phyloP scores from a whole-genome alignment of 164 flowering plant genomes.

The Liquidambar formosana region DNA sequence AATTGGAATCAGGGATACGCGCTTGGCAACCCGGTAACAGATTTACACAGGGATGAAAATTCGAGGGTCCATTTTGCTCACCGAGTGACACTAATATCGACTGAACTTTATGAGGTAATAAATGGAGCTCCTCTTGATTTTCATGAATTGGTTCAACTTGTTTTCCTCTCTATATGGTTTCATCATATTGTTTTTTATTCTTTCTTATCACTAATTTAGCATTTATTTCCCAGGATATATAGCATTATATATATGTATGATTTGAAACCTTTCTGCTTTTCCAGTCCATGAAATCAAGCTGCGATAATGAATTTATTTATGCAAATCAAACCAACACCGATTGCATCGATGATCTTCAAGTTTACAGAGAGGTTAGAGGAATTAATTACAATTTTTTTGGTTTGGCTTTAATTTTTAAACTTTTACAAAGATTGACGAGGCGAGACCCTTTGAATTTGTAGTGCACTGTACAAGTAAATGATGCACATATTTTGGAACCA shows the following conservation, averaged over 20 bases:
- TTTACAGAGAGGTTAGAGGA: conserved; percentile 9
- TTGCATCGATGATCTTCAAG: conserved; percentile 20
- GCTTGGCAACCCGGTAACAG: conserved; percentile 37
- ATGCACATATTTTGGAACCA: conserved; percentile 7
- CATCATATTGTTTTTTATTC: too few relatives aligned
- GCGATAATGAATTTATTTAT: conserved; percentile 27
- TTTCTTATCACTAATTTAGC: not conserved
- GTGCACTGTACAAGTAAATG: not conserved
- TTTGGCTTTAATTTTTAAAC: too few relatives aligned
- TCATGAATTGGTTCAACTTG: too few relatives aligned
- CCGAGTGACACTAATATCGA: conserved; percentile 40
- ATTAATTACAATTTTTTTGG: not conserved
- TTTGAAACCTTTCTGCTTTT: not conserved
- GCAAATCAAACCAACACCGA: conserved; percentile 12
- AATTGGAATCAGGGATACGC: conserved; percentile 37
- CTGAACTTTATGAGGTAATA: conserved; percentile 42
- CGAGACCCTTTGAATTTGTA: not conserved
- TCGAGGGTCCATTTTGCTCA: conserved; percentile 29
- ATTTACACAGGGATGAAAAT: not conserved
- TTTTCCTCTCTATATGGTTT: too few relatives aligned
- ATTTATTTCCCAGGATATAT: not conserved
- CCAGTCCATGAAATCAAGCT: conserved; percentile 21
- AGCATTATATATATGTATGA: not conserved
- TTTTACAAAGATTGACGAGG: too few relatives aligned
- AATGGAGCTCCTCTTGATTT: not conserved